Evolutionary conservation across 139 green algal species (phyloP), one percentile per base, ranked within the genome.

Genomic region (Chlamydomonas incerta): DNA sequence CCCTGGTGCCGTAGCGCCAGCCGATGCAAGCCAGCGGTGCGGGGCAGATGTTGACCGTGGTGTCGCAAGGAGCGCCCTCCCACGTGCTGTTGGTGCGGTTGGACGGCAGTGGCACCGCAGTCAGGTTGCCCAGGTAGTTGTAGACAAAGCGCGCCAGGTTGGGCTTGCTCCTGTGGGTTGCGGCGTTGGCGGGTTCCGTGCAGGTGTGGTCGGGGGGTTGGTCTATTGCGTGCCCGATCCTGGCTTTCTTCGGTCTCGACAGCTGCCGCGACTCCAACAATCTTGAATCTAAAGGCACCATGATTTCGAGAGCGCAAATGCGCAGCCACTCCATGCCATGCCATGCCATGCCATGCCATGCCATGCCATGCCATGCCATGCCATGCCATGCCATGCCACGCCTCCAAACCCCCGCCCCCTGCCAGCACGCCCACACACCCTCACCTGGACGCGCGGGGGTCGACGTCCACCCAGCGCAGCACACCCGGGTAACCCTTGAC

Each of bases 71-170:
- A 20, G 15, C 41, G 0, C 83, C 83, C 62, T 70, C 50, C 57
- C 83, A 37, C 11, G 52, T 28, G 33, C 2, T 41, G 15, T 34
- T 50, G 62, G 58, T 68, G 33, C 14, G 11, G 55, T 57, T 29
- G 52, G 17, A 18, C 41, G 65, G 31, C n/a, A 67, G 50, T 63
- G 62, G 62, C 23, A n/a, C 33, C 24, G 80, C 80, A 1, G 80
- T 85, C 2, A 77, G 23, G 47, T 85, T 85, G 67, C 41, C 80
- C 33, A 85, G 80, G 67, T 85, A 85, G 80, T 85, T 85, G 66
- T 86, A 94, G 29, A 95, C 24, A 73, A 95, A 95, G 52, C 90
- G 87, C 41, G 86, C 82, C 10, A 91, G 35, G 72, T 92, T 86
- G 37, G 60, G 80, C 80, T 95, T 91, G 41, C 26, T 23, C 74